Evolutionary conservation across 306 rosid species (phyloP), one percentile per base, ranked within the genome.

Genomic region (Vigna mungo): DNA sequence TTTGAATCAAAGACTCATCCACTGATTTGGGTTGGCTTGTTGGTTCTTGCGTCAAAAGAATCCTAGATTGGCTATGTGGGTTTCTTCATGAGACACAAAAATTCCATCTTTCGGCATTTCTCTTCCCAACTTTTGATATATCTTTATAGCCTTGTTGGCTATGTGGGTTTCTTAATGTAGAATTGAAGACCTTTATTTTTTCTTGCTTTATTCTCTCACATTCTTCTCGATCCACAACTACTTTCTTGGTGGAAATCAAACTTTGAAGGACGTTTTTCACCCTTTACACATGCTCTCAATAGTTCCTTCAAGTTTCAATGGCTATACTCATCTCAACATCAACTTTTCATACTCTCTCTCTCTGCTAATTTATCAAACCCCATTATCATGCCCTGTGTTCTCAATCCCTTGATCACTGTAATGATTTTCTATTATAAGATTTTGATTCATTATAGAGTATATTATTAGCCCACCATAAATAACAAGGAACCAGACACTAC

Each of bases 241-340:
- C 91, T 91, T 93, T 93, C 87, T 85, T 88, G 89, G 97, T 87
- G 89, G 90, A 74, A 80, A 83, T 88, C 86, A 88, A 86, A 74
- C 89, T 78, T 85, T 72, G 64, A 76, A 76, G 78, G 78, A 53
- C 83, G 64, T 39, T 65, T 68, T 74, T 76, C 14, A 9, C 68
- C 84, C 80, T 79, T 55, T 85, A 86, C 86, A 86, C 78, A 86
- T 85, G 93, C 88, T 87, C 75, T 78, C 84, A 85, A 73, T 84
- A 81, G 74, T 70, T 80, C 86, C 83, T 78, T 82, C 88, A 84
- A 85, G 79, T 87, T 87, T 89, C 88, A 84, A 84, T 86, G 92
- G 86, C 87, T 87, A 80, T 86, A 63, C 92, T 88, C 89, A 80
- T 86, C 90, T 89, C 91, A 89, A 76, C 85, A 80, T 83, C 93